A percentile compares a stretch with the other conserved stretches of the same genome.
Conservation (phyloP, 257 asterid species). For the Lycium barbarum region DNA sequence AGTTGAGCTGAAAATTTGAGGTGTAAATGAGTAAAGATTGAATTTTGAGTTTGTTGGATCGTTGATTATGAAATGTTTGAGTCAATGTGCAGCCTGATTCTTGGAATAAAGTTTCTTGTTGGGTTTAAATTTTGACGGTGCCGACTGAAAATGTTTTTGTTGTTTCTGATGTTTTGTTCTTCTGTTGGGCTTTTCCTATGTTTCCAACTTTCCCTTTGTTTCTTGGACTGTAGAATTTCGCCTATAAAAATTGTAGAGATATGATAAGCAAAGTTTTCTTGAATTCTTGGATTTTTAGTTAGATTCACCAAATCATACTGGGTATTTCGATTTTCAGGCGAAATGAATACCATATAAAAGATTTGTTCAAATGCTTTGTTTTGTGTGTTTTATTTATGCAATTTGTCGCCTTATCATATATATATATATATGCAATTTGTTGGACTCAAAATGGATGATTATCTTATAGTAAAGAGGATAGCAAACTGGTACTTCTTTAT, state of each 20-base stretch:
- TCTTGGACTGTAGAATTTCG: not conserved
- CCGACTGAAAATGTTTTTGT: conserved; percentile 11
- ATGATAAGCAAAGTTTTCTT: conserved; percentile 30
- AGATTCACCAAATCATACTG: conserved; percentile 30
- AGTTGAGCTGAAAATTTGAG: conserved; percentile 10
- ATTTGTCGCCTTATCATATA: not conserved
- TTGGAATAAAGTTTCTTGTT: conserved; percentile 28
- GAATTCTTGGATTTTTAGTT: not conserved
- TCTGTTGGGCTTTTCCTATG: conserved; percentile 2
- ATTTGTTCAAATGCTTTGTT: not conserved
- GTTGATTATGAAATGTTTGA: conserved; percentile 3
- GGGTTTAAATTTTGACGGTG: conserved; percentile 31
- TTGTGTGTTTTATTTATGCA: not conserved
- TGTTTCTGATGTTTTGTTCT: not conserved
- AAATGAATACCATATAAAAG: conserved; percentile 2
- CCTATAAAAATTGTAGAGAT: conserved; percentile 8
- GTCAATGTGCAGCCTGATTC: conserved; percentile 28
- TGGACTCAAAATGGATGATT: not conserved
- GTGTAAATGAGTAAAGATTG: not conserved
- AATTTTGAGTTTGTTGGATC: not conserved
- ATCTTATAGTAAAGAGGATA: conserved; percentile 23
- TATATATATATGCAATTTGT: not conserved
- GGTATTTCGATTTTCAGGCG: conserved; percentile 27
- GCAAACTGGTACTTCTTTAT: not conserved
- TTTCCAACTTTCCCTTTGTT: conserved; percentile 11